Conservation (phyloP, 2,329 filamentous ascomycete genomes). For the Fusarium pininemorale region DNA sequence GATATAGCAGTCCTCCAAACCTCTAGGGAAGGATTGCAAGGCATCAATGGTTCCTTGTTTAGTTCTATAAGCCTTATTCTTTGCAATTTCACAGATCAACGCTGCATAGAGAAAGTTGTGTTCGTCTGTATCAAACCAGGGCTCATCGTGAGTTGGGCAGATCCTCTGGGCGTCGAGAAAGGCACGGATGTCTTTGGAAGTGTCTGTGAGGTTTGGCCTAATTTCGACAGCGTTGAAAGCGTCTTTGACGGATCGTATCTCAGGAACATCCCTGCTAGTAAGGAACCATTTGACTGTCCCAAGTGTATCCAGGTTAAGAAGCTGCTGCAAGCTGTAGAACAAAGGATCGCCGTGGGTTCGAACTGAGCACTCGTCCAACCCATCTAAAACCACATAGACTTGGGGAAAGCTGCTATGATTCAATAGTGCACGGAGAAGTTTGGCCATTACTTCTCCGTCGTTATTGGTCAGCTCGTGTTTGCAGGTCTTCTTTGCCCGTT, state of each 20-base stretch:
- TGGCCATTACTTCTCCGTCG: not conserved
- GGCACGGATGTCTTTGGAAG: not conserved
- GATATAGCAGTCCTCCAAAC: not conserved
- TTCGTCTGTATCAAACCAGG: not conserved
- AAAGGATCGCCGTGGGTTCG: not conserved
- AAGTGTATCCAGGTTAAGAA: not conserved
- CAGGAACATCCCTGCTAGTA: not conserved
- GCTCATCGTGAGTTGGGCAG: not conserved
- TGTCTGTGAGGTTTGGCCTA: not conserved
- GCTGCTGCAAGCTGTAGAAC: not conserved
- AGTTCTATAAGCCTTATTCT: not conserved
- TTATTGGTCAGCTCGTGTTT: not conserved
- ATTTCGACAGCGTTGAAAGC: not conserved
- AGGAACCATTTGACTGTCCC: not conserved
- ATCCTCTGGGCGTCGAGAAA: not conserved
- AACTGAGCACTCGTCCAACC: not conserved
- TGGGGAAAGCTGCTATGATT: not conserved
- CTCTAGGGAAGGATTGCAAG: not conserved
- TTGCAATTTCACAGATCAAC: not conserved
- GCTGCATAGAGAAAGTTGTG: not conserved
- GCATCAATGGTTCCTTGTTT: not conserved
- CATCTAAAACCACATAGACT: not conserved
- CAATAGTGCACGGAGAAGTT: not conserved
- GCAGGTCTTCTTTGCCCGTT: not conserved
- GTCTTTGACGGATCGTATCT: not conserved